phyloP scores from a whole-genome alignment of 768 basidiomycete genomes.

The Pleurotus citrinopileatus region DNA sequence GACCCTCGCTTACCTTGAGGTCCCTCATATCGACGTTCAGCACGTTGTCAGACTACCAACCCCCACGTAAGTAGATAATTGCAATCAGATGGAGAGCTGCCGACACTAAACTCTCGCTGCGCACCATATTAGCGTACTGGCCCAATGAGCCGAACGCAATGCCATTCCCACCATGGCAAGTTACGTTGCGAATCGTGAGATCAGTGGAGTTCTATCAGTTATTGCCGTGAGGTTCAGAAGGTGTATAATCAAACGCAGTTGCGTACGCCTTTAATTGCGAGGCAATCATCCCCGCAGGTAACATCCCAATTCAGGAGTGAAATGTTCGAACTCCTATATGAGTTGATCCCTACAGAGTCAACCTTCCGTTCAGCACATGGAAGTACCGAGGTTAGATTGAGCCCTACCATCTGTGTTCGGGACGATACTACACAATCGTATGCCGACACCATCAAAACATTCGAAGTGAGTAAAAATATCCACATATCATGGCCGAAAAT shows the following conservation, averaged over 20 bases:
- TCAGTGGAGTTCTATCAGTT: conserved; percentile 50
- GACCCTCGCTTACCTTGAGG: conserved; percentile 30
- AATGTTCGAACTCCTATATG: conserved; percentile 48
- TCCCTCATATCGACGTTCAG: conserved; percentile 48
- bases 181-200: conserved; percentile 43
- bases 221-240: neutral
- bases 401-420: conserved; percentile 56
- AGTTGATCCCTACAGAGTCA: conserved; percentile 55
- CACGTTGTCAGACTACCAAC: conserved; percentile 49
- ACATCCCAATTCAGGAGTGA: conserved; percentile 55
- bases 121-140: conserved; percentile 51
- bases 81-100: neutral
- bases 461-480: neutral
- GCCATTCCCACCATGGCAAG: conserved; percentile 58
- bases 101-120: conserved; percentile 5
- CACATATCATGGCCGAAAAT: neutral
- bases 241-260: neutral
- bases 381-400: neutral
- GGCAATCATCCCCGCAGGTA: conserved; percentile 61
- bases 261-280: conserved; percentile 62
- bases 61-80: neutral
- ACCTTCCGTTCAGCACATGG: neutral
- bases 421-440: conserved; percentile 50
- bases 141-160: conserved; percentile 61
- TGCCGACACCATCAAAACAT: neutral